Evolutionary conservation across 2,329 filamentous ascomycete genomes (phyloP).

Genomic region (Graphiopsis chlorocephala): DNA sequence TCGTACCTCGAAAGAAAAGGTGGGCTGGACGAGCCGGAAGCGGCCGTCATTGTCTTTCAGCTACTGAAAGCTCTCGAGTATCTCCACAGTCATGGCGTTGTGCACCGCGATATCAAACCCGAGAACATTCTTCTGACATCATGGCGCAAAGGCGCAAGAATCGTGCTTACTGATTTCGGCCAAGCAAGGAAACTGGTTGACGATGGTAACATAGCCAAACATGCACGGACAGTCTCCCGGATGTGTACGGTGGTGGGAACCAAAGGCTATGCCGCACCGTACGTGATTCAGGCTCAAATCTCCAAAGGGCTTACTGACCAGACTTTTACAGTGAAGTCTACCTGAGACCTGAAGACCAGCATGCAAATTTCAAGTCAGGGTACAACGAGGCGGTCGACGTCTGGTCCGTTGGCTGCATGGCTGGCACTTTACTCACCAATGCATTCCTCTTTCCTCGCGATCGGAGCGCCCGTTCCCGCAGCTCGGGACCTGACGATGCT

Average conservation of each 20-base stretch:
- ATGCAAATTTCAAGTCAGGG: conserved; percentile 31
- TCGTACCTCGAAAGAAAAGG: conserved; percentile 56
- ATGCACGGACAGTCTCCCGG: conserved; percentile 31
- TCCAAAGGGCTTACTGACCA: background rate
- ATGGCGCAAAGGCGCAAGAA: conserved; percentile 47
- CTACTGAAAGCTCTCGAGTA: conserved; percentile 58
- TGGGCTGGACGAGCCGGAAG: conserved; percentile 48
- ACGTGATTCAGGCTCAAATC: conserved; percentile 31
- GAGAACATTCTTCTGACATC: conserved; percentile 62
- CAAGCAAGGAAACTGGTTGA: conserved; percentile 44
- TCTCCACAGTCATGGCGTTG: conserved; percentile 54
- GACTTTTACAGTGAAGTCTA: conserved; percentile 36
- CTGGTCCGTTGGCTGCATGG: conserved; percentile 60
- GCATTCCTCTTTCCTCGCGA: conserved; percentile 47
- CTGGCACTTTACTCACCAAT: conserved; percentile 52
- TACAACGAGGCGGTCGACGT: conserved; percentile 61
- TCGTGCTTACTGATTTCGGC: conserved; percentile 62
- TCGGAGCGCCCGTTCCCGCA: conserved; percentile 28
- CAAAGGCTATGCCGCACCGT: conserved; percentile 58
- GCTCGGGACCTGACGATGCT: conserved; percentile 25
- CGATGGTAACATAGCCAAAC: background rate
- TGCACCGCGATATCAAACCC: conserved; percentile 62
- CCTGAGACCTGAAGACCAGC: background rate
- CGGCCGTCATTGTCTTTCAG: conserved; percentile 55
- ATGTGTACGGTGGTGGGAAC: conserved; percentile 59